Base-by-base conservation (phyloP, 495 filamentous ascomycete genomes). In the Talaromyces borbonicus region DNA sequence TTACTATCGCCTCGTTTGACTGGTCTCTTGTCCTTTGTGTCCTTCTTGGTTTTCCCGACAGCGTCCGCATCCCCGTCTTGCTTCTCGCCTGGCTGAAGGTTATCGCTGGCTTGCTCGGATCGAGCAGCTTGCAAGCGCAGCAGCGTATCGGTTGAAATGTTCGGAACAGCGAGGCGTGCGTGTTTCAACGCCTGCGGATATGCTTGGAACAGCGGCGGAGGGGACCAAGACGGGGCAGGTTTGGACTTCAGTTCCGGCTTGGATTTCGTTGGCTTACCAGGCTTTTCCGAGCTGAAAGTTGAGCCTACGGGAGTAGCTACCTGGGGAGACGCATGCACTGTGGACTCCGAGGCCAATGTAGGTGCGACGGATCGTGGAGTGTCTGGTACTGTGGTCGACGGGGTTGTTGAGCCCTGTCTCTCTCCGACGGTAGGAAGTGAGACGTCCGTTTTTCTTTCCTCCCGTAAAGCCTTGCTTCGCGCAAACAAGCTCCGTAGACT, bases 161-260 rank as follows among this genome's bases (percentile, higher is more conserved):
- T 57, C 1, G 77, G 74, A 8, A 71, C 62, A 7, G 64, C 52
- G 1, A 83, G 57, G 23, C 53, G 69, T 14, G 68, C 72, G 58
- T 81, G 70, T 50, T 76, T 83, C 49, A 66, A 77, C 7, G 89
- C 78, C 60, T 95, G 90, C 1, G 88, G 83, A 58, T 87, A 95
- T n/a, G 87, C 87, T 56, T 93, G 80, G 63, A 89, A 95, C 5
- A 96, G 69, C 3, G 90, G 85, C 6, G 89, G 88, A 3, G 85
- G 81, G 45, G 80, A 75, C 84, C 87, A 94, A 9, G 71, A 58
- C 14, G 59, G 49, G 23, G 66, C 59, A 1, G 55, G 16, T 0
- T 47, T 15, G 0, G 56, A 23, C 0, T 47, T 15, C 27, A 55
- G 52, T 8, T 53, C 40, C 1, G 61, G 60, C 6, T 43, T 37